Conservation (phyloP, 805 yeast genomes). For the Isabelozyma pseudorhagii region DNA sequence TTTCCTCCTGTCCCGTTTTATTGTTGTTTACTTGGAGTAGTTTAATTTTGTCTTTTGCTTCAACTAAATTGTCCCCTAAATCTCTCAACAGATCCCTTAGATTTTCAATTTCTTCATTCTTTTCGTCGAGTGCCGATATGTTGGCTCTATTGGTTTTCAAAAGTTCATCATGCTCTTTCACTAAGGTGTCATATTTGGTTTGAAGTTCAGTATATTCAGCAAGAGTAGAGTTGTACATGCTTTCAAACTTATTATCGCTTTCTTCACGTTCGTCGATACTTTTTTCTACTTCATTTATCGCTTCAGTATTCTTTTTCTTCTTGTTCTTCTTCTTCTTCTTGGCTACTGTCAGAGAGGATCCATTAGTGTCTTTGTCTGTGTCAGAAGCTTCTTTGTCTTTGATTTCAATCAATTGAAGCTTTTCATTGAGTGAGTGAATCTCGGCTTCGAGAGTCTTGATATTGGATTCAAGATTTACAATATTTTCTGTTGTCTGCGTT, state of each 20-base stretch:
- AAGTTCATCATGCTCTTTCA: slow-evolving; percentile 12
- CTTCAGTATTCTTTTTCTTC: slow-evolving; percentile 9
- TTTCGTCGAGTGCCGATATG: slow-evolving; percentile 31
- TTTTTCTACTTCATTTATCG: slow-evolving; percentile 1
- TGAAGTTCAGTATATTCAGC: slow-evolving; percentile 9
- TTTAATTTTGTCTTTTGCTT: slow-evolving; percentile 59
- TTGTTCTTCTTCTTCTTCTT: slow-evolving; percentile 12
- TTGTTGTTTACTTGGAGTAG: slow-evolving; percentile 5
- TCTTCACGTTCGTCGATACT: slow-evolving; percentile 1
- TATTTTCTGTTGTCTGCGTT: slow-evolving; percentile 1
- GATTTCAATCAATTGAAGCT: slow-evolving; percentile 9
- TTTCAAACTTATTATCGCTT: neutral
- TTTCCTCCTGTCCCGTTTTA: slow-evolving; percentile 1
- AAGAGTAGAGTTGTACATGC: neutral
- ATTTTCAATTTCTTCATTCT: slow-evolving; percentile 62
- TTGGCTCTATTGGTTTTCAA: slow-evolving; percentile 12
- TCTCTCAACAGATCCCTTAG: slow-evolving; percentile 73
- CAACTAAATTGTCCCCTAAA: slow-evolving; percentile 78
- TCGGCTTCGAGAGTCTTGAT: neutral
- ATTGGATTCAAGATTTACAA: neutral
- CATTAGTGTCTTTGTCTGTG: neutral
- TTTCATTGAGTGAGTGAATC: neutral
- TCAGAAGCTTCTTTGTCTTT: neutral
- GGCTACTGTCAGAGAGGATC: slow-evolving; percentile 2
- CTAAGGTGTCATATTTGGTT: slow-evolving; percentile 10